Evolutionary conservation across 75 land plant genomes (phyloP).

Genomic region (Pseudotsuga menziesii): DNA sequence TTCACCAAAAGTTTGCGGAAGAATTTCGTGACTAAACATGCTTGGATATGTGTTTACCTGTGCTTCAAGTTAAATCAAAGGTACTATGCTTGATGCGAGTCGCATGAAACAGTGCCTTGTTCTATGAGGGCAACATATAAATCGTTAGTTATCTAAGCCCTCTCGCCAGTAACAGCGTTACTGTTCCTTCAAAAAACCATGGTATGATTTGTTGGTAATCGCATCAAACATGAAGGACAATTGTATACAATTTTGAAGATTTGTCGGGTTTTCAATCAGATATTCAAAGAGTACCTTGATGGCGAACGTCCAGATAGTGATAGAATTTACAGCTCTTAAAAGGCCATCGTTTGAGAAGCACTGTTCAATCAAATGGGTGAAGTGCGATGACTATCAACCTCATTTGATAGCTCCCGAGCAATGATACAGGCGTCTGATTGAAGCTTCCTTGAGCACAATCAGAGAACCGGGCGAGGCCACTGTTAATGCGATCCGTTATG

Average conservation of each 20-base stretch:
- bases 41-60: too few species aligned
- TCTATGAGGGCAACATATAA: too few species aligned
- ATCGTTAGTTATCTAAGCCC: too few species aligned
- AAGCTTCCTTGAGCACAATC: slow-evolving; percentile 61
- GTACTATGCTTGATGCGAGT: too few species aligned
- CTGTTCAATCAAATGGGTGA: slow-evolving; percentile 90
- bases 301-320: slow-evolving; percentile 97
- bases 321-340: slow-evolving; percentile 85
- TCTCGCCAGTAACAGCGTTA: too few species aligned
- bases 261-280: slow-evolving; percentile 80
- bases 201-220: too few species aligned
- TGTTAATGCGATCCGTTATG: slow-evolving; percentile 95
- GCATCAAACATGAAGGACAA: too few species aligned
- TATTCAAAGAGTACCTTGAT: slow-evolving; percentile 90
- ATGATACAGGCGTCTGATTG: slow-evolving; percentile 93
- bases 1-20: too few species aligned
- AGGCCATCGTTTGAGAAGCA: slow-evolving; percentile 92
- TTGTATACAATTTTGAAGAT: slow-evolving; percentile 86
- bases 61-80: too few species aligned
- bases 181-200: too few species aligned
- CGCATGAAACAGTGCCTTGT: too few species aligned
- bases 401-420: slow-evolving; percentile 98
- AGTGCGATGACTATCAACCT: slow-evolving; percentile 95
- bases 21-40: too few species aligned
- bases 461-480: slow-evolving; percentile 94